Conservation (phyloP, 495 filamentous ascomycete genomes). For the Penicillium manginii region DNA sequence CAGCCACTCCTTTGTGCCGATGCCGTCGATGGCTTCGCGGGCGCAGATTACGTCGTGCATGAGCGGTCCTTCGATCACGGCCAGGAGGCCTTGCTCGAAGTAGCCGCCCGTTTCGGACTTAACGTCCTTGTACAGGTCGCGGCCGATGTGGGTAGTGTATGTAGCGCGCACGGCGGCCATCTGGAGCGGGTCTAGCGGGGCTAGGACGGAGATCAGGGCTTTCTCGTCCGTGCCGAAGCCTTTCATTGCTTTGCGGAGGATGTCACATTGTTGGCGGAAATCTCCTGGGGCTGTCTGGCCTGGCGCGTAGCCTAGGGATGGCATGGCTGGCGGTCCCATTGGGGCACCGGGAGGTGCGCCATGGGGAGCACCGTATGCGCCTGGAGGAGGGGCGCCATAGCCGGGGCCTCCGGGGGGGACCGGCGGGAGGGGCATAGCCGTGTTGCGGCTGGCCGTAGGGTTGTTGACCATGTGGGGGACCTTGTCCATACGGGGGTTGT, state of each 20-base stretch:
- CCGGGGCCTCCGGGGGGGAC: constrained; percentile 41
- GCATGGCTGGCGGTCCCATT: constrained; percentile 48
- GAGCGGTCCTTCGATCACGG: constrained; percentile 77
- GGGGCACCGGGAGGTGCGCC: constrained; percentile 44
- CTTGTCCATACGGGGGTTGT: constrained; percentile 20
- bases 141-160: constrained; percentile 62
- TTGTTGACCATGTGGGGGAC: constrained; percentile 18
- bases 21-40: constrained; percentile 69
- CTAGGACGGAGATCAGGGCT: constrained; percentile 66
- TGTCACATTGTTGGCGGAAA: constrained; percentile 65
- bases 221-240: constrained; percentile 88
- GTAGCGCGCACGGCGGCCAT: constrained; percentile 68
- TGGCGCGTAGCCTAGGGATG: constrained; percentile 65
- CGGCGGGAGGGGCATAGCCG: constrained; percentile 20
- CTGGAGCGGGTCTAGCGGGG: constrained; percentile 71
- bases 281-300: constrained; percentile 67
- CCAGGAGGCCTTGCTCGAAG: constrained; percentile 69
- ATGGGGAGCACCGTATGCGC: constrained; percentile 23
- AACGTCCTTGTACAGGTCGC: constrained; percentile 73
- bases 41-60: constrained; percentile 67
- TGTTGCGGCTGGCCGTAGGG: constrained; percentile 32
- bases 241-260: constrained; percentile 81
- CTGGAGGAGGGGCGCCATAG: constrained; percentile 36
- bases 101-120: constrained; percentile 74
- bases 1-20: constrained; percentile 83